These are phyloP conservation scores for Phaffia rhodozyma DNA, from an alignment of 1,284 basidiomycete genomes.

Conservation along the genomic window DNA sequence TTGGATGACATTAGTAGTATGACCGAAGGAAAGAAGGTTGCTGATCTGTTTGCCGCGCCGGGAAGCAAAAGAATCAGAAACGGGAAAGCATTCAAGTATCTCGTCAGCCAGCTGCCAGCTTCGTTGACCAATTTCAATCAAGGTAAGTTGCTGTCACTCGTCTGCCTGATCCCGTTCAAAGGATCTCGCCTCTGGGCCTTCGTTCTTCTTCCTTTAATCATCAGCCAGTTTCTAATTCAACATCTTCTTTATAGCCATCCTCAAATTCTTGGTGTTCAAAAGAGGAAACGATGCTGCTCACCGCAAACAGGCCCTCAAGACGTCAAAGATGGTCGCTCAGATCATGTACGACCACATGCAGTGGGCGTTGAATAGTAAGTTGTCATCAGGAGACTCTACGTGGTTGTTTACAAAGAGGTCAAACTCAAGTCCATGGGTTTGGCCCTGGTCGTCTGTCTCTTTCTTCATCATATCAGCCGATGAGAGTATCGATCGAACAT, in stretches of 20 bases:
- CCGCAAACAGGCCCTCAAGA: constrained; percentile 60
- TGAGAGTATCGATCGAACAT: constrained; percentile 37
- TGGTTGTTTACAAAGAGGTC: too few relatives aligned
- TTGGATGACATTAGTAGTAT: constrained; percentile 14
- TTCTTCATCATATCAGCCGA: background rate
- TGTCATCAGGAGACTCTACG: background rate
- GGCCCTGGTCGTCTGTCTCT: background rate
- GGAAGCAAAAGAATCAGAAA: constrained; percentile 38
- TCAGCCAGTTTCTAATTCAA: background rate
- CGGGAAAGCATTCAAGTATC: constrained; percentile 63
- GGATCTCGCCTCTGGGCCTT: background rate
- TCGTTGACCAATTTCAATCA: constrained; percentile 77
- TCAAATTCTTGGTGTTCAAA: constrained; percentile 68
- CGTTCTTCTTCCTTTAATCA: background rate
- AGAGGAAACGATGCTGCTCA: constrained; percentile 63
- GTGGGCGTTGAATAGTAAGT: constrained; percentile 45
- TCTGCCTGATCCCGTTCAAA: background rate
- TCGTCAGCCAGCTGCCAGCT: constrained; percentile 66
- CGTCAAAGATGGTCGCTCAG: constrained; percentile 56
- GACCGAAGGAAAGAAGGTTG: constrained; percentile 35
- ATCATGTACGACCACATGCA: constrained; percentile 63
- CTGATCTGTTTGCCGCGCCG: constrained; percentile 32
- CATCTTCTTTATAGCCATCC: constrained; percentile 48
- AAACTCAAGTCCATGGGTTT: background rate
- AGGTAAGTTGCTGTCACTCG: constrained; percentile 43